Evolutionary conservation across 441 rosid species (phyloP), one percentile per base, ranked within the genome.

Genomic region (Brassica hybrid): DNA sequence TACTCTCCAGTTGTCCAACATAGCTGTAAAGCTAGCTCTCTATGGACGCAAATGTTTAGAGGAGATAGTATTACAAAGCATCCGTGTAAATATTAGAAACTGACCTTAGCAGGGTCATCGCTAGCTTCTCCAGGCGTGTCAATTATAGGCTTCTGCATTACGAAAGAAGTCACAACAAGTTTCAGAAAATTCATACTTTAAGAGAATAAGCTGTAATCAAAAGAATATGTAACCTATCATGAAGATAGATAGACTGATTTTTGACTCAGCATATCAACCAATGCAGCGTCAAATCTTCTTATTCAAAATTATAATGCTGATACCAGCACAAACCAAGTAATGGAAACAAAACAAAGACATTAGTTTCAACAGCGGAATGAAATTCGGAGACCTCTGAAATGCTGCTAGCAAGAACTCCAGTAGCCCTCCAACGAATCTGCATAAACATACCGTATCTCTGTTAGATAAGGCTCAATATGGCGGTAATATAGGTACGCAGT

Each of bases 1-100:
- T 95, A 89, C 86, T 95, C 97, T 72, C 99, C 97, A 67, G 91
- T 90, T 77, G 99, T 95, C 99, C 99, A 95, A 80, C 98, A 95
- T 67, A 95, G 83, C 43, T 91, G 93, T 75, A 95, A 82, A 9
- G 99, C 99, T 84, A 95, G 71, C 83, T 95, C 98, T 87, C 97
- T 93, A 69, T 7, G 79, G 67, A 65, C 7, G 63, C 62, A 69
- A 69, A 74, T 63, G 59, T 65, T 16, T 48, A 72, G 74, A 27
- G 48, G 59, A 75, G 52, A 70, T 58, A 27, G 17, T 41, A 32
- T 54, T 63, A 36, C 19, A 43, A 36, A 63, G 7, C 12, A 69
- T 68, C 71, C 6, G 6, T 27, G 17, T 10, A 64, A 32, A 61
- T 41, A 60, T 71, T 21, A 57, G 54, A 56, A 50, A 74, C 86